Evolutionary conservation across 805 yeast species (phyloP).

Genomic region (Kuraishia molischiana): DNA sequence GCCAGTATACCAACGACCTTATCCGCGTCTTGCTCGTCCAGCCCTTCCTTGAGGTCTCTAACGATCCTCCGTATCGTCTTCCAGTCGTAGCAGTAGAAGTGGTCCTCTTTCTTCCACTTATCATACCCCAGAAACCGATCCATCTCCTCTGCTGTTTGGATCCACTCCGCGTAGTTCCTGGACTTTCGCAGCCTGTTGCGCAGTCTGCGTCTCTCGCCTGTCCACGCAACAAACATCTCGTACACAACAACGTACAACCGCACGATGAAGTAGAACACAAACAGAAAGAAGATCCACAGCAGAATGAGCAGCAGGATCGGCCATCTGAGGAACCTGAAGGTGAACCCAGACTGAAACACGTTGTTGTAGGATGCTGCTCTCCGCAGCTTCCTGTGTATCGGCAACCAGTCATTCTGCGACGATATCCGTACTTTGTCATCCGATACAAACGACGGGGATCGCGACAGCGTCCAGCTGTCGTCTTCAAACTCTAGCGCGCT

Average conservation of each 20-base stretch:
- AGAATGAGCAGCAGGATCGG: constrained; percentile 47
- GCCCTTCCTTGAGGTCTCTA: constrained; percentile 25
- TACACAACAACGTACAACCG: constrained; percentile 53
- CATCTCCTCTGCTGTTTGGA: constrained; percentile 41
- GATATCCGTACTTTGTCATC: constrained; percentile 20
- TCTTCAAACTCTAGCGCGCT: constrained; percentile 27
- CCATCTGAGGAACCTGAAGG: constrained; percentile 49
- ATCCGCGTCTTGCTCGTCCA: constrained; percentile 24
- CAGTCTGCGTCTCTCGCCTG: constrained; percentile 42
- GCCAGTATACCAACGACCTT: constrained; percentile 49
- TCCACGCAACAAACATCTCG: constrained; percentile 52
- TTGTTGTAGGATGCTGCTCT: constrained; percentile 8
- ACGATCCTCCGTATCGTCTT: constrained; percentile 43
- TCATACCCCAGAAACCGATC: constrained; percentile 52
- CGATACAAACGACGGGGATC: neutral
- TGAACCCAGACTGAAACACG: constrained; percentile 7
- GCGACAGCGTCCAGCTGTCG: neutral
- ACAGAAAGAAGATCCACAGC: constrained; percentile 43
- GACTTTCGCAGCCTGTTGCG: constrained; percentile 41
- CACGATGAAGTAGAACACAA: constrained; percentile 38
- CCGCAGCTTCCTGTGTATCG: constrained; percentile 19
- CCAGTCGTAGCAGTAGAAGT: constrained; percentile 61
- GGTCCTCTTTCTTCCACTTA: constrained; percentile 53
- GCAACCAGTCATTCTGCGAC: constrained; percentile 38
- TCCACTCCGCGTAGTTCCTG: constrained; percentile 51